Conservation (phyloP, 164 flowering plant species). For the Chimonanthus salicifolius region DNA sequence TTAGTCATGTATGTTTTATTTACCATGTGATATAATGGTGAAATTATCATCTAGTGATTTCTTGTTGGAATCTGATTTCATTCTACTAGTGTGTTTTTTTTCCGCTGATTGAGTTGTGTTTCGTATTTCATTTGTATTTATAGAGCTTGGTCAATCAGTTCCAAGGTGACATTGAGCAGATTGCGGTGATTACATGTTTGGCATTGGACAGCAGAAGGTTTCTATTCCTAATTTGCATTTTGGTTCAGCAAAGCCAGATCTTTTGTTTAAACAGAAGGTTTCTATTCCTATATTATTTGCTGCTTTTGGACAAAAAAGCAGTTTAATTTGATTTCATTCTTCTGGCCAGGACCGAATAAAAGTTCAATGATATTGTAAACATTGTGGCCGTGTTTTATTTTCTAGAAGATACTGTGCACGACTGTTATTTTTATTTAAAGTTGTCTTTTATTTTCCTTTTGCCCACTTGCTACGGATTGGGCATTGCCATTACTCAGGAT, state of each 20-base stretch:
- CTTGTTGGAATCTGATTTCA: not conserved
- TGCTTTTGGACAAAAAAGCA: not conserved
- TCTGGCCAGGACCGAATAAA: not conserved
- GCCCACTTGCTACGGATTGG: not conserved
- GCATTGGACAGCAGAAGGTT: slow-evolving; percentile 7
- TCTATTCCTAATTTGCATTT: slow-evolving; percentile 5
- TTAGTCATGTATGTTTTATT: not conserved
- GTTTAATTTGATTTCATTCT: slow-evolving; percentile 9
- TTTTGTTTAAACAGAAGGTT: not conserved
- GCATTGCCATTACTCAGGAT: not conserved
- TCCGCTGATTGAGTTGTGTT: not conserved
- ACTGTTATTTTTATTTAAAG: not conserved
- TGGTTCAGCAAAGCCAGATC: slow-evolving; percentile 3
- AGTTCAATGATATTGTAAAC: not conserved
- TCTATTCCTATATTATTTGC: not conserved
- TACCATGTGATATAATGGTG: not conserved
- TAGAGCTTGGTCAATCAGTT: slow-evolving; percentile 74
- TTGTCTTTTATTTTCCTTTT: not conserved
- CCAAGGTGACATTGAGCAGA: slow-evolving; percentile 66
- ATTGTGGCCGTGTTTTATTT: not conserved
- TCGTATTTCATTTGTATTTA: slow-evolving; percentile 15
- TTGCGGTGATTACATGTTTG: not conserved
- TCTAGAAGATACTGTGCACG: not conserved
- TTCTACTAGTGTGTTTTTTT: too few species aligned
- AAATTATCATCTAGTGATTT: not conserved